Evolutionary conservation across 1,139 yeast species (phyloP).

Genomic region (Scheffersomyces lignicola): DNA sequence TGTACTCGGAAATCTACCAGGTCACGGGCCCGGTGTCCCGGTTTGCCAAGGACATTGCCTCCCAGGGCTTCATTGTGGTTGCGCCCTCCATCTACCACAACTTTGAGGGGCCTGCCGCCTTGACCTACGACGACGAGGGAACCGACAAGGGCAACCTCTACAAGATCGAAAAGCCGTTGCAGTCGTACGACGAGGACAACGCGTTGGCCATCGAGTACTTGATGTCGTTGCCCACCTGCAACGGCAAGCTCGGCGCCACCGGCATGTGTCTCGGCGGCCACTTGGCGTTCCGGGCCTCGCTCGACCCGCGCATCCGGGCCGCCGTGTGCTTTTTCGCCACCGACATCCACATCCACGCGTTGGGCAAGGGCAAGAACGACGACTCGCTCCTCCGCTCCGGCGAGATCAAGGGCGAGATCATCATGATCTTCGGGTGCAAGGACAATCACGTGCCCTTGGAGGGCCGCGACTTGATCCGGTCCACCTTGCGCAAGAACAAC

Average conservation of each 20-base stretch:
- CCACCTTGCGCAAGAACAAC: constrained; percentile 56
- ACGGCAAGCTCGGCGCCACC: constrained; percentile 75
- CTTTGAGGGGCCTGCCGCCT: constrained; percentile 61
- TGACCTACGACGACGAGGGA: constrained; percentile 70
- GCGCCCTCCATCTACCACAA: constrained; percentile 82
- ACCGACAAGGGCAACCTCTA: constrained; percentile 73
- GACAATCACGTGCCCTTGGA: constrained; percentile 81
- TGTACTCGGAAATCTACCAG: constrained; percentile 80
- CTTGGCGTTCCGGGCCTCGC: constrained; percentile 70
- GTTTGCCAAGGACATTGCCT: constrained; percentile 76
- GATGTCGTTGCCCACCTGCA: constrained; percentile 57
- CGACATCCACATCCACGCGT: constrained; percentile 66
- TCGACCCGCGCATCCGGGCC: constrained; percentile 65
- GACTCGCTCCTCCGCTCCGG: constrained; percentile 60
- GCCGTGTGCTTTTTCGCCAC: constrained; percentile 81
- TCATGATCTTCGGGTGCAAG: constrained; percentile 73
- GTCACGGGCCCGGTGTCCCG: constrained; percentile 78
- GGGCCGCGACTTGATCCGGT: constrained; percentile 73
- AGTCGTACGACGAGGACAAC: constrained; percentile 77
- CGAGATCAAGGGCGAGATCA: constrained; percentile 58
- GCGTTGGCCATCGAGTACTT: constrained; percentile 64
- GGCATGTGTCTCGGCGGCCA: constrained; percentile 92
- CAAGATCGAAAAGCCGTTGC: constrained; percentile 66
- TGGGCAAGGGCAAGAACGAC: constrained; percentile 64
- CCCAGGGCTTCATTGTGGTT: constrained; percentile 76